Evolutionary conservation across 768 basidiomycete species (phyloP).

Genomic region (Kwoniella heveanensis): DNA sequence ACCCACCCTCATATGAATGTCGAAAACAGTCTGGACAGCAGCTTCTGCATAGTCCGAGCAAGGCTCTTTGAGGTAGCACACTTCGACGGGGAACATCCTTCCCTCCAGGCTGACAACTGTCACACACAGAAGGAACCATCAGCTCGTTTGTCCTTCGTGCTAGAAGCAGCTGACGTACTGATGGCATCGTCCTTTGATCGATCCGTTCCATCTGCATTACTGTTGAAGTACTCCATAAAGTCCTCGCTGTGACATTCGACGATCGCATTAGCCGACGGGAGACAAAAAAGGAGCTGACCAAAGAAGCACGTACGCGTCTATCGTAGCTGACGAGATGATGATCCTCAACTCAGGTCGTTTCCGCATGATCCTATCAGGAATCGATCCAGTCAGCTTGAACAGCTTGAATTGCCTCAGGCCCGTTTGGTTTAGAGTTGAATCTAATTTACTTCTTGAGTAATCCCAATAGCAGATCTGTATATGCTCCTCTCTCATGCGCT

Average conservation of each 20-base stretch:
- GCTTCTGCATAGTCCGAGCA: slow-evolving; percentile 85
- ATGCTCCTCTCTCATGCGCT: slow-evolving; percentile 93
- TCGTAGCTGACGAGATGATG: slow-evolving; percentile 92
- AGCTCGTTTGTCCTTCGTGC: not conserved
- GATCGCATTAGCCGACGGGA: no score
- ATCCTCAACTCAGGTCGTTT: slow-evolving; percentile 87
- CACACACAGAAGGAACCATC: not conserved
- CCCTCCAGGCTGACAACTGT: slow-evolving; percentile 83
- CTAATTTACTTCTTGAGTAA: slow-evolving; percentile 94
- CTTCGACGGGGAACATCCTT: slow-evolving; percentile 91
- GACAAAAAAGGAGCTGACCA: not conserved
- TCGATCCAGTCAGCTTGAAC: slow-evolving; percentile 12
- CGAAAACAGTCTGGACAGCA: slow-evolving; percentile 88
- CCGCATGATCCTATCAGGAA: slow-evolving; percentile 70
- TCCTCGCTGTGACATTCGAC: slow-evolving; percentile 62
- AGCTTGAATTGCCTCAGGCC: no score
- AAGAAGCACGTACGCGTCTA: slow-evolving; percentile 68
- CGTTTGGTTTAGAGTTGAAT: slow-evolving; percentile 2
- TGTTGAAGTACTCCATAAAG: slow-evolving; percentile 85
- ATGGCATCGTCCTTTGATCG: slow-evolving; percentile 66
- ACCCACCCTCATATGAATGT: slow-evolving; percentile 82
- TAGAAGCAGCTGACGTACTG: slow-evolving; percentile 50
- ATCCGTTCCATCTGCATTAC: slow-evolving; percentile 60
- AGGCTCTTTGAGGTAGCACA: slow-evolving; percentile 73
- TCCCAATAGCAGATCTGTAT: slow-evolving; percentile 89